Evolutionary conservation across 1,139 yeast genomes (phyloP).

Genomic region (Geotrichum restrictum): DNA sequence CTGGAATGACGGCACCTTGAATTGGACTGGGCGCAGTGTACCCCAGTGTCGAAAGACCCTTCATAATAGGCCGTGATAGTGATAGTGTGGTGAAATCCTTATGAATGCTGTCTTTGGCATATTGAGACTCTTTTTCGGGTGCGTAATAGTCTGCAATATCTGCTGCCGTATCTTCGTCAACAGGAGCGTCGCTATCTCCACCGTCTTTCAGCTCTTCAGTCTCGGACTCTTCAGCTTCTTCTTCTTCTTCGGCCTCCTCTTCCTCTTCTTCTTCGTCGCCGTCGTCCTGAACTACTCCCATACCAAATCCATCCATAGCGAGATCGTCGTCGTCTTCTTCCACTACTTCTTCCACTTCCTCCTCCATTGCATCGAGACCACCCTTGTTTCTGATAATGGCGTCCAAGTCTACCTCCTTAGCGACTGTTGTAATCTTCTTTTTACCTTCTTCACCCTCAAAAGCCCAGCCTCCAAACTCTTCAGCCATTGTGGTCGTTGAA

Average conservation of each 20-base stretch:
- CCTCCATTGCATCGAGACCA: constrained; percentile 43
- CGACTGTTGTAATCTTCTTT: constrained; percentile 34
- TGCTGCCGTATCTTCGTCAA: constrained; percentile 34
- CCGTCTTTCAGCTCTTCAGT: constrained; percentile 31
- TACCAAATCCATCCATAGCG: constrained; percentile 71
- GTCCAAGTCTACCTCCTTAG: constrained; percentile 72
- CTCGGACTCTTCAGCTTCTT: constrained; percentile 34
- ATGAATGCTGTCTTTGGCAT: constrained; percentile 45
- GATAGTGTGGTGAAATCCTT: constrained; percentile 70
- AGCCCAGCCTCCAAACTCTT: constrained; percentile 74
- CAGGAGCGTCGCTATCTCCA: constrained; percentile 23
- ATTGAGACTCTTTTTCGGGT: constrained; percentile 37
- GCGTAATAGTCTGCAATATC: constrained; percentile 36
- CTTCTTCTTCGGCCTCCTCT: constrained; percentile 31
- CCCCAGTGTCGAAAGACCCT: constrained; percentile 75
- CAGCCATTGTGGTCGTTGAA: constrained; percentile 34
- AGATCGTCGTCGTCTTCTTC: constrained; percentile 51
- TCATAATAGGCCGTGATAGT: constrained; percentile 83
- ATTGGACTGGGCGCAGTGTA: constrained; percentile 87
- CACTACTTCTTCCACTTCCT: constrained; percentile 39
- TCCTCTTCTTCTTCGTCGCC: constrained; percentile 31
- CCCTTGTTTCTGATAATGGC: constrained; percentile 66
- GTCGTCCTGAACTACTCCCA: constrained; percentile 48
- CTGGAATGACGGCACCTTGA: constrained; percentile 89
- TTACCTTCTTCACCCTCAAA: constrained; percentile 48